Conservation (phyloP, 2,329 filamentous ascomycete species). For the Lachnellula cervina region DNA sequence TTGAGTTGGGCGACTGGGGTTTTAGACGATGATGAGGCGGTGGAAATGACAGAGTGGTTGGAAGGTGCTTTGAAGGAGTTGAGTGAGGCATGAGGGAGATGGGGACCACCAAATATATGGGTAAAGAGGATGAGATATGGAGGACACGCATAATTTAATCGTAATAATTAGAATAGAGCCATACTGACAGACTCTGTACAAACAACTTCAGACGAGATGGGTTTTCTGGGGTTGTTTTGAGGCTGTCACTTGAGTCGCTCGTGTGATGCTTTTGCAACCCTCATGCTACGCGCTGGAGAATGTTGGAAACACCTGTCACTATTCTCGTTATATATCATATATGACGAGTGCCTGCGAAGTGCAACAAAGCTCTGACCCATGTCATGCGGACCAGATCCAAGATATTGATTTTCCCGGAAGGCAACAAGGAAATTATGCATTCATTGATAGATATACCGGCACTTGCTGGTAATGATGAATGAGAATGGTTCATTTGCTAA, state of each 20-base stretch:
- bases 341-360: not conserved
- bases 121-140: no score
- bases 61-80: not conserved
- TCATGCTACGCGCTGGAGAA: not conserved
- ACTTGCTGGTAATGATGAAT: no score
- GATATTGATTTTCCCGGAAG: not conserved
- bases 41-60: conserved; percentile 1
- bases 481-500: no score
- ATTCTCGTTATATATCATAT: not conserved
- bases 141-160: not conserved
- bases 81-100: not conserved
- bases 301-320: not conserved
- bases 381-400: not conserved
- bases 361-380: not conserved
- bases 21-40: conserved; percentile 11
- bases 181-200: no score
- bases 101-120: no score
- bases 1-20: conserved; percentile 13
- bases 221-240: no score
- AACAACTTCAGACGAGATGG: no score
- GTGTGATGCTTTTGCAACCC: no score
- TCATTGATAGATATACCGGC: no score
- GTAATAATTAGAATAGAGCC: not conserved
- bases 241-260: no score
- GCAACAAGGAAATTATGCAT: not conserved